Evolutionary conservation across 73 alveolate species (phyloP).

Genomic region (Paraurostyla sp.): DNA sequence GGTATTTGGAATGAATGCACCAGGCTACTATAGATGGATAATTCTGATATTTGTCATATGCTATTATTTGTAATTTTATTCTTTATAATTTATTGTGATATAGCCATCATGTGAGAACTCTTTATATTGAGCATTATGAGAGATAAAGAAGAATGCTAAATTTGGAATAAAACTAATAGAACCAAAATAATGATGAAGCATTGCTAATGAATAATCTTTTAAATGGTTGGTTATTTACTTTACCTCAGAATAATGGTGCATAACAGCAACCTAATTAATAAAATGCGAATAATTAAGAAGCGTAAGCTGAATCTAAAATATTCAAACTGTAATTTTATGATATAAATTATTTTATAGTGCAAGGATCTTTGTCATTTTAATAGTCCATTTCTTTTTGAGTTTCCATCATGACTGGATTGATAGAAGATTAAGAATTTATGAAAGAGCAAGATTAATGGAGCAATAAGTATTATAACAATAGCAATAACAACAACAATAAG

Average conservation of each 20-base stretch:
- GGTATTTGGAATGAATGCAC: slow-evolving; percentile 58
- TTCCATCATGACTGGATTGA: slow-evolving; percentile 50
- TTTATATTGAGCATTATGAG: slow-evolving; percentile 45
- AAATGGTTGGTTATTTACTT: not conserved
- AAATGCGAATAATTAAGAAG: too few relatives aligned
- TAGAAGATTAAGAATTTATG: slow-evolving; percentile 45
- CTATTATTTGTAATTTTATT: slow-evolving; percentile 35
- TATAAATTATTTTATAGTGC: not conserved
- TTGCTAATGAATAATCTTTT: slow-evolving; percentile 1
- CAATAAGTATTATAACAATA: not conserved
- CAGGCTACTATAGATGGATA: slow-evolving; percentile 36
- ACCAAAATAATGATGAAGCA: not conserved
- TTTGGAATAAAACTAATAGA: slow-evolving; percentile 32
- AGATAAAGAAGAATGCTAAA: slow-evolving; percentile 57
- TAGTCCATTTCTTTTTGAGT: slow-evolving; percentile 25
- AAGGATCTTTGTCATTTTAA: not conserved
- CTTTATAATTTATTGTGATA: not conserved
- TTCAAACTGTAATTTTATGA: not conserved
- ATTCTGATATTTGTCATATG: slow-evolving; percentile 3
- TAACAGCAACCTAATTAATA: not conserved
- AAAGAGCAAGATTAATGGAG: slow-evolving; percentile 36
- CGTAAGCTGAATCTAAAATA: not conserved
- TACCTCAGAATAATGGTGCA: not conserved
- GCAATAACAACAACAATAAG: not conserved
- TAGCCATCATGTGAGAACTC: slow-evolving; percentile 51